Percentiles rank a stretch among this genome's conserved stretches.
phyloP scores from a whole-genome alignment of 208 protist genomes.

The Leishmania amazonensis region DNA sequence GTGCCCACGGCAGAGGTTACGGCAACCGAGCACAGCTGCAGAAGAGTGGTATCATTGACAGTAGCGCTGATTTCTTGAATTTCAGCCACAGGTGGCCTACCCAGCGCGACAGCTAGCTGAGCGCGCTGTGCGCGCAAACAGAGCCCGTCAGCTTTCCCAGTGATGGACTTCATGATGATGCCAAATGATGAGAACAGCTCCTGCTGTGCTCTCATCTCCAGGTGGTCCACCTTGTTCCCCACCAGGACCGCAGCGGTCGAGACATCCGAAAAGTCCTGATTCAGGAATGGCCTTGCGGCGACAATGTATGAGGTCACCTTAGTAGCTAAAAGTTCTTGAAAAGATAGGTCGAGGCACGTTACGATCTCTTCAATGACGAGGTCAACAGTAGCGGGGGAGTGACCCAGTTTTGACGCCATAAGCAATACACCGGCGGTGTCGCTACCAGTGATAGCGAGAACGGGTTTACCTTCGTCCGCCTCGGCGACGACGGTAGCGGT shows the following conservation, averaged over 20 bases:
- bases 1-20: not conserved
- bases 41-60: conserved; percentile 9
- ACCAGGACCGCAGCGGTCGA: not conserved
- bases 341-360: conserved; percentile 15
- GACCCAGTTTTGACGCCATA: conserved; percentile 4
- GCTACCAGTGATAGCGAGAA: conserved; percentile 14
- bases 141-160: conserved; percentile 13
- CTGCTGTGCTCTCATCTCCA: not conserved
- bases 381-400: conserved; percentile 1
- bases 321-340: conserved; percentile 24
- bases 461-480: conserved; percentile 6
- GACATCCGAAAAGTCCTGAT: conserved; percentile 2
- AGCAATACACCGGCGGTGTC: conserved; percentile 9
- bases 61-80: conserved; percentile 12
- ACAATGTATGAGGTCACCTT: conserved; percentile 16
- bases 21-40: conserved; percentile 23
- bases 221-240: not conserved
- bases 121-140: conserved; percentile 8
- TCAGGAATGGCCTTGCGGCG: conserved; percentile 21
- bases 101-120: not conserved
- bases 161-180: conserved; percentile 14
- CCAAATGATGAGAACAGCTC: conserved; percentile 11
- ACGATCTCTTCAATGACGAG: conserved; percentile 10
- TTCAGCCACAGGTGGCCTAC: conserved; percentile 1
- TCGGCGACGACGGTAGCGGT: conserved; percentile 13